Evolutionary conservation across 305 asterid genomes (phyloP).

Genomic region (Stenogyne calaminthoides): DNA sequence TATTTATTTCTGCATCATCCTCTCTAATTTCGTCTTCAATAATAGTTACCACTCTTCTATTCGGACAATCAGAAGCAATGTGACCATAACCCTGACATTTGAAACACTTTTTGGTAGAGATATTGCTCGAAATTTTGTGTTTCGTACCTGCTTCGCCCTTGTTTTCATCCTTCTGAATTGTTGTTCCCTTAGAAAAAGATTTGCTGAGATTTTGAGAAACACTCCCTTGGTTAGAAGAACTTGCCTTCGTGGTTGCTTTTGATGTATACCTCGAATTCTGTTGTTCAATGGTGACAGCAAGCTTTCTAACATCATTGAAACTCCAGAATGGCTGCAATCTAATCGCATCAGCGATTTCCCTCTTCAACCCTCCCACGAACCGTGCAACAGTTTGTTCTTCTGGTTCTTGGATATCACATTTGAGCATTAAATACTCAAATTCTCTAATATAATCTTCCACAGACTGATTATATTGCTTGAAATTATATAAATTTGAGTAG

Average conservation of each 20-base stretch:
- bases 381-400: too few relatives aligned
- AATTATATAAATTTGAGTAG: too few relatives aligned
- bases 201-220: too few relatives aligned
- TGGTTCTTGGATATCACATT: too few relatives aligned
- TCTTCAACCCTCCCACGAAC: neutral
- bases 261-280: neutral
- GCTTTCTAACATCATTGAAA: conserved; percentile 10
- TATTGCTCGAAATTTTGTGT: neutral
- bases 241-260: too few relatives aligned
- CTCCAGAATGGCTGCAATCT: neutral
- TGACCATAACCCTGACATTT: neutral
- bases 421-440: too few relatives aligned
- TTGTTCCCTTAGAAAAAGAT: neutral
- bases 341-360: neutral
- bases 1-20: neutral
- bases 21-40: neutral
- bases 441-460: too few relatives aligned
- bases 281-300: conserved; percentile 1
- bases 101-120: neutral
- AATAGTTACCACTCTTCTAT: neutral
- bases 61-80: too few relatives aligned
- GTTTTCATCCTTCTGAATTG: neutral
- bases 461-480: too few relatives aligned
- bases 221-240: too few relatives aligned
- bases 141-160: neutral